Evolutionary conservation across 2,329 filamentous ascomycete species (phyloP), one percentile per base, ranked within the genome.

Genomic region (Didymella arachidicola): DNA sequence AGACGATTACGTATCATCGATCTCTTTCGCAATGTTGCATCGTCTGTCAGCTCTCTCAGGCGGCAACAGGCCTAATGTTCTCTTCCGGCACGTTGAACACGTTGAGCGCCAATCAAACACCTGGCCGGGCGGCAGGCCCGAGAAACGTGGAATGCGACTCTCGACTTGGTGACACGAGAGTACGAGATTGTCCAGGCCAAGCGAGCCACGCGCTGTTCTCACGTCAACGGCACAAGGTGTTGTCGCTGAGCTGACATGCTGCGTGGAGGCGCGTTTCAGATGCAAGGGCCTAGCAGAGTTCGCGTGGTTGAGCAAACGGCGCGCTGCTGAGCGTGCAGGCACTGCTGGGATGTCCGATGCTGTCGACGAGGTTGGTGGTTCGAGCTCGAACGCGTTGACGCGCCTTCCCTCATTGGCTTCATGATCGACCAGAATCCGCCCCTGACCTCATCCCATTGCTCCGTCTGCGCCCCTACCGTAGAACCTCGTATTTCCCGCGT

Each of bases 401-500:
- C 54, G 47, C 44, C 27, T 53, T 53, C 4, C 56, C 32, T 27
- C 44, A 50, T 59, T 59, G 56, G 49, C 43, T 45, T 42, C 12
- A 38, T 41, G 51, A 57, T 62, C 49, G 53, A 59, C 55, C 25
- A 41, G 29, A 34, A 27, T 47, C 42, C 38, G 42, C 51, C 47
- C 50, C 59, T 57, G 34, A 49, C 19, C 43, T 59, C 45, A 45
- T 54, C 39, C 16, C 48, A 48, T 50, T 54, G 54, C 60, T 58
- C 57, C 56, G 49, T 57, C 50, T 47, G 50, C 53, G 45, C 61
- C 42, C 36, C 47, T 51, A 56, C 60, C 62, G 58, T 60, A 45
- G 51, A 29, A 49, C 58, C 60, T 65, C 60, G 63, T 63, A 63
- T 62, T 59, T 45, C 43, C 48, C 48, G 45, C 34, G 54, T 43